Conservation (phyloP, 1,284 basidiomycete species). For the Gymnopus androsaceus region DNA sequence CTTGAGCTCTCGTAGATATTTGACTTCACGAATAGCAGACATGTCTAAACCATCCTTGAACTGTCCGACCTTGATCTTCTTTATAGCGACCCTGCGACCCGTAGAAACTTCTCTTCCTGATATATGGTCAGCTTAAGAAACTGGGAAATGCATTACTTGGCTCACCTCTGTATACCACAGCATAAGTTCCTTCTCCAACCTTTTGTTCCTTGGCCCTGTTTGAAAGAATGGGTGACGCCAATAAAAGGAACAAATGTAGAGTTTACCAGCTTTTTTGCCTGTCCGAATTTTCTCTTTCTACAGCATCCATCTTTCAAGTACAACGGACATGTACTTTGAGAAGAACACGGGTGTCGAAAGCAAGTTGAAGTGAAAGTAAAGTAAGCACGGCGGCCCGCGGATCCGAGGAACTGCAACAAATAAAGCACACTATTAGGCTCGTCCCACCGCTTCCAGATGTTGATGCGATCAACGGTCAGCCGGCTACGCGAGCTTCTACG, state of each 20-base stretch:
- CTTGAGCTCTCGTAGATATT: constrained; percentile 90
- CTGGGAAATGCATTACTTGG: constrained; percentile 2
- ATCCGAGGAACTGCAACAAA: too few relatives aligned
- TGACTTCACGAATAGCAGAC: constrained; percentile 98
- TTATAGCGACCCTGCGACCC: constrained; percentile 87
- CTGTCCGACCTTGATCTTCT: constrained; percentile 96
- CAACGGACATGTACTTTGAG: neutral
- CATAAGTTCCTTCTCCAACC: constrained; percentile 96
- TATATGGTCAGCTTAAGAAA: neutral
- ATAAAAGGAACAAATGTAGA: neutral
- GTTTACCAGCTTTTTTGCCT: constrained; percentile 69
- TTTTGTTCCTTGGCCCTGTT: constrained; percentile 83
- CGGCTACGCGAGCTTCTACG: too few relatives aligned
- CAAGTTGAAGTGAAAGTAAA: too few relatives aligned
- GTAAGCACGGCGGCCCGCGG: too few relatives aligned
- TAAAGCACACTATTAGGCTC: too few relatives aligned
- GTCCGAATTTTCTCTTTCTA: constrained; percentile 72
- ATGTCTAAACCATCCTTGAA: constrained; percentile 99
- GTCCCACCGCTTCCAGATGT: too few relatives aligned
- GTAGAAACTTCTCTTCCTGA: constrained; percentile 71
- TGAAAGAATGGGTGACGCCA: neutral
- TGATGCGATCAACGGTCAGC: too few relatives aligned
- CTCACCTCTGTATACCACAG: constrained; percentile 92
- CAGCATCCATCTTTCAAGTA: constrained; percentile 62
- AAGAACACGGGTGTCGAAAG: too few relatives aligned